These are phyloP conservation scores for Alectoria sarmentosa DNA, from an alignment of 495 filamentous ascomycete species.

Conservation along the genomic window DNA sequence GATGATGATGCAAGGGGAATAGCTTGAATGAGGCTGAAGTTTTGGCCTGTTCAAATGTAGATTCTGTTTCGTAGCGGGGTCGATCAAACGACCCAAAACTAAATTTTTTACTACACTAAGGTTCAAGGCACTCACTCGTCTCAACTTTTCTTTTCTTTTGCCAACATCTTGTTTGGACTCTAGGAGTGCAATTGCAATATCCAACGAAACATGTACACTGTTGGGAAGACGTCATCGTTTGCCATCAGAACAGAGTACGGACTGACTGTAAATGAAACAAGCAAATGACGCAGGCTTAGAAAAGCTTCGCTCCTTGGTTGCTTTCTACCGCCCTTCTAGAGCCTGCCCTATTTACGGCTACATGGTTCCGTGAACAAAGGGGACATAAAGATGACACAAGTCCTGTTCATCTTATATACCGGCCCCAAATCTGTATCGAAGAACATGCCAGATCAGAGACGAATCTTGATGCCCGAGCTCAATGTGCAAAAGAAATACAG, in stretches of 20 bases:
- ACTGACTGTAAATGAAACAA: no score
- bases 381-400: no score
- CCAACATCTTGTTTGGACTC: no score
- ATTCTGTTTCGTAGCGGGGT: conserved; percentile 5
- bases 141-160: no score
- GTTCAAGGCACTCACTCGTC: no score
- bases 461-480: neutral
- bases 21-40: conserved; percentile 7
- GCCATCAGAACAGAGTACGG: no score
- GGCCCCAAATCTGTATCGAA: neutral
- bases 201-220: no score
- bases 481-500: neutral
- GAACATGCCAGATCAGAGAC: neutral
- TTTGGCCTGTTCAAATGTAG: neutral
- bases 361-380: no score
- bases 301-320: neutral
- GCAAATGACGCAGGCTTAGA: neutral
- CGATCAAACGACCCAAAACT: conserved; percentile 11
- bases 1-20: neutral
- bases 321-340: neutral
- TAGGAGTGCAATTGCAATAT: no score
- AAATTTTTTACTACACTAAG: no score
- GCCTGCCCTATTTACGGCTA: neutral
- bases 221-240: no score
- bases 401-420: no score